Base-by-base conservation (phyloP, 116 monocot species). In the Trichopus zeylanicus region DNA sequence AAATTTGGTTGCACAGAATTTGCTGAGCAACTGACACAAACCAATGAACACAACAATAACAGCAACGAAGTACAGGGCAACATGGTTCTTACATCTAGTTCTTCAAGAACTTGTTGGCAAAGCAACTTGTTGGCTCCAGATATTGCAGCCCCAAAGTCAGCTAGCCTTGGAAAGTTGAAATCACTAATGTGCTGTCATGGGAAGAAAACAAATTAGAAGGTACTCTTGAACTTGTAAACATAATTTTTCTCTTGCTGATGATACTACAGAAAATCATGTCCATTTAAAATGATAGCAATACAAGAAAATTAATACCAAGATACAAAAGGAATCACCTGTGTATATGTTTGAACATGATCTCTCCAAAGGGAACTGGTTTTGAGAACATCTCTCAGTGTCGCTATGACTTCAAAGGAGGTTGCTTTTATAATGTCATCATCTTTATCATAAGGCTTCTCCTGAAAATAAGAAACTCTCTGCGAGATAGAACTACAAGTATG, bases 81-180 rank as follows among this genome's bases (percentile, higher is more conserved):
- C 12, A 26, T 55, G 31, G 9, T 56, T 32, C 85, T 75, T 86
- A 99, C 99, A 81, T 92, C 92, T 54, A 99, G 70, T 72, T 99
- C 99, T 76, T 99, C 92, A 56, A 99, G 88, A 21, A 99, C 99
- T 92, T 88, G 70, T 65, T 99, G 99, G 54, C 79, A 80, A 48
- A 80, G 85, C 29, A 88, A 66, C 64, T 99, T 99, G 76, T 88
- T 99, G 4, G 92, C 85, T 29, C 88, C 92, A 57, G 88, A 85
- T 59, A 99, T 92, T 67, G 99, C 99, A 69, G 99, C 99, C 8
- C 99, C 99, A 78, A 99, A 99, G 82, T 99, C 92, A 25, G 92
- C 99, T 63, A 99, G 67, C 56, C 92, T 80, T 72, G 88, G 76
- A 78, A 66, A 88, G 71, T 80, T 92, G 70, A 99, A 99, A 29